Evolutionary conservation across 2,329 filamentous ascomycete species (phyloP), one percentile per base, ranked within the genome.

Genomic region (Epichloe glyceriae): DNA sequence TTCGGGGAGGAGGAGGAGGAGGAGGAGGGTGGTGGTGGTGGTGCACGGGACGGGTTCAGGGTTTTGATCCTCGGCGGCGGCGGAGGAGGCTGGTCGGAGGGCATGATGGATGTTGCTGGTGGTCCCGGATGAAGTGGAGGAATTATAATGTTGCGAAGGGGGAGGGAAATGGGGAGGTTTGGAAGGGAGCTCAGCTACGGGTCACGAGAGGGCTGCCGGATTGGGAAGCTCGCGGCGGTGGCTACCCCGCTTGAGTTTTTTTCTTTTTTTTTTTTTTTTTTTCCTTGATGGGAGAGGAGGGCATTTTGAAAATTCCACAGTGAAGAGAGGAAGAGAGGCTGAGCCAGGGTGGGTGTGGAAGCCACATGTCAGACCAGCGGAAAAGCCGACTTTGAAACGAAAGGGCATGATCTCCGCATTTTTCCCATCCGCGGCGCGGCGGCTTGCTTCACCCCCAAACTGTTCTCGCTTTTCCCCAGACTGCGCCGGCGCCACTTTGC

Each of bases 1-100:
- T 49, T 52, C 35, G 5, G 60, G 62, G 38, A 0, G 7, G 20
- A 22, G 20, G 20, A 22, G 20, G 20, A 22, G 20, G 20, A 22
- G 20, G 20, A 20, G 20, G 22, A 6, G 2, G 22, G 22, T 22
- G 20, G 61, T 57, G 40, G 57, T 22, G 22, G 56, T 48, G 51
- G 39, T 46, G 44, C 41, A 37, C 26, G 38, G 14, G 49, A 47
- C 14, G 50, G 34, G 35, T 40, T 33, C 35, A 15, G n/a, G 40
- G 44, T 11, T 46, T 47, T 43, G 50, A 55, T 50, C 35, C 44
- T 51, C 46, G 50, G 37, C 26, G 34, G 50, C 8, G 40, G 50
- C 34, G 33, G 53, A 3, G 40, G 34, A 5, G 49, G 50, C 26
- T 14, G 15, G 43, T 10, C 12, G n/a, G 22, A 26, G 22, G 22